A percentile compares a stretch with the other conserved stretches of the same genome.
phyloP scores from a whole-genome alignment of 208 protist genomes.

The Trichomonas vaginalis region DNA sequence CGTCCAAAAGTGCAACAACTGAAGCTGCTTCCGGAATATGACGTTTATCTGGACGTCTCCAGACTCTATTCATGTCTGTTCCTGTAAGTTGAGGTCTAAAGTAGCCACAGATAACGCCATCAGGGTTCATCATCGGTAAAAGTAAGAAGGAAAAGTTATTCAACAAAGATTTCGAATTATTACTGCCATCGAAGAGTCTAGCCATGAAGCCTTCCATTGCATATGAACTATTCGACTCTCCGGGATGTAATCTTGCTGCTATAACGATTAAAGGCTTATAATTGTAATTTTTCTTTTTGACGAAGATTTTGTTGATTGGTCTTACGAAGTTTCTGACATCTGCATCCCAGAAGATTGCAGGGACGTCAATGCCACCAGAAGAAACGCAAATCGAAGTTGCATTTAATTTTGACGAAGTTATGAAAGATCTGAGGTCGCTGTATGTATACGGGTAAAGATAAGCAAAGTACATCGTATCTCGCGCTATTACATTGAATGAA shows the following conservation, averaged over 20 bases:
- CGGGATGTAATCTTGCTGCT: slow-evolving; percentile 79
- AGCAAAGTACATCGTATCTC: neutral
- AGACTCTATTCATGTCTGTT: neutral
- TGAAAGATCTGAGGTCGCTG: neutral
- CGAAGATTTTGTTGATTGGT: neutral
- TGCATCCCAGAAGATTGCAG: neutral
- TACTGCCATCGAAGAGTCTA: neutral
- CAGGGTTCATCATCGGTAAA: slow-evolving; percentile 1
- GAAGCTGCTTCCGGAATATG: neutral
- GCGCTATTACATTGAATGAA: neutral
- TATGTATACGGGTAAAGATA: neutral
- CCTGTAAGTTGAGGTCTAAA: neutral
- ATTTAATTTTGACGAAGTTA: neutral
- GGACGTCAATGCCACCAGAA: neutral
- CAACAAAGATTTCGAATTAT: neutral
- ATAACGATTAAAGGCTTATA: slow-evolving; percentile 51
- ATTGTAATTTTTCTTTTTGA: neutral
- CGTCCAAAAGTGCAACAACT: neutral
- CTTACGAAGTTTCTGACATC: neutral
- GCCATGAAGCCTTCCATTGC: slow-evolving; percentile 63
- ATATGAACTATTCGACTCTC: slow-evolving; percentile 78
- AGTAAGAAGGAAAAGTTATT: neutral
- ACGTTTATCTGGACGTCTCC: neutral
- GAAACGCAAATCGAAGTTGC: neutral
- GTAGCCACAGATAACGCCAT: slow-evolving; percentile 8